phyloP scores from a whole-genome alignment of 176 grass and related monocot species.

The Cenchrus fungigraminus region DNA sequence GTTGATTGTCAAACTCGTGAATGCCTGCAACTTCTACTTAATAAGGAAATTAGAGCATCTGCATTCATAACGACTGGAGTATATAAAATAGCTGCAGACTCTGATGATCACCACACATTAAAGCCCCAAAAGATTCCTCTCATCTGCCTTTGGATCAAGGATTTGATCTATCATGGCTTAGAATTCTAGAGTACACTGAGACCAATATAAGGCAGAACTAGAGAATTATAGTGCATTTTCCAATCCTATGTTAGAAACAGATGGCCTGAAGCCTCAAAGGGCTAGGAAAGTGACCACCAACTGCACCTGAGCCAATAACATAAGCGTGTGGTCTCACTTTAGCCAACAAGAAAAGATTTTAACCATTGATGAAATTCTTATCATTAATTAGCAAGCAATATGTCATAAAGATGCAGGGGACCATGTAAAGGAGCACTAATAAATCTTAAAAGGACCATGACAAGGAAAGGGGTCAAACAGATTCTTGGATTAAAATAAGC shows the following conservation, averaged over 20 bases:
- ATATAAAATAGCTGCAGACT: slow-evolving; percentile 12
- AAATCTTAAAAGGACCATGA: slow-evolving; percentile 34
- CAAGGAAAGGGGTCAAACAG: slow-evolving; percentile 38
- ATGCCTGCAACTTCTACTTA: neutral
- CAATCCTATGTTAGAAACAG: slow-evolving; percentile 16
- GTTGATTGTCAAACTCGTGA: slow-evolving; percentile 26
- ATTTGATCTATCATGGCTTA: neutral
- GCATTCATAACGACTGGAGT: neutral
- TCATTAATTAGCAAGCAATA: slow-evolving; percentile 39
- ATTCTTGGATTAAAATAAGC: slow-evolving; percentile 37
- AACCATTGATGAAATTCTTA: slow-evolving; percentile 42
- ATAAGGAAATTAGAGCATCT: slow-evolving; percentile 14
- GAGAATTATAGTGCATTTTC: slow-evolving; percentile 12
- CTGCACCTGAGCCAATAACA: slow-evolving; percentile 19
- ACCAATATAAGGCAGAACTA: neutral
- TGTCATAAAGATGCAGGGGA: slow-evolving; percentile 43
- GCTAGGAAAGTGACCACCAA: slow-evolving; percentile 37
- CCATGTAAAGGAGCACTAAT: slow-evolving; percentile 39
- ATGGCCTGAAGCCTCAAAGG: slow-evolving; percentile 23
- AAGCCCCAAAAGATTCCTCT: neutral
- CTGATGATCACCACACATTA: slow-evolving; percentile 1
- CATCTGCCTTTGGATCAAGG: neutral
- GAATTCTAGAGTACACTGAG: neutral
- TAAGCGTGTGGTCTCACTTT: slow-evolving; percentile 46
- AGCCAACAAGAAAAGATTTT: slow-evolving; percentile 47